Evolutionary conservation across 371 early-diverging fungal species (phyloP), one percentile per base, ranked within the genome.

Genomic region (Syncephalis plumigaleata): DNA sequence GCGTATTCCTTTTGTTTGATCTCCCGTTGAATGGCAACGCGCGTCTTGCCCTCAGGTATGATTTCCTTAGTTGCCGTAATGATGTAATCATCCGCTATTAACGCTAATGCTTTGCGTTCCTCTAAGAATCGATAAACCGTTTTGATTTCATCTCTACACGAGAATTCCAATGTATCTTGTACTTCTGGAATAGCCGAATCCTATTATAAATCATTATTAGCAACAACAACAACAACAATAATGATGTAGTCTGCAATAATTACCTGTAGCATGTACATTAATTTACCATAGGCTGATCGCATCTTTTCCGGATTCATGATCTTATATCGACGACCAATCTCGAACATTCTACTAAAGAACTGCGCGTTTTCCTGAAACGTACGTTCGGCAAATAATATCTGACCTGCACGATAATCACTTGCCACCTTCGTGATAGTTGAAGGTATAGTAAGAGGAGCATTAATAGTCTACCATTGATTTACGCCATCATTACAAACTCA

Each of bases 271-370:
- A 95, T 54, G 58, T 89, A 93, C 70, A 95, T 80, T 26, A 96
- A 66, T 57, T 96, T 94, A 45, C 95, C 97, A 59, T 95, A 95
- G 9, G 86, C 81, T 26, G 71, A 66, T 36, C 93, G 71, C 94
- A 96, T 95, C 60, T 88, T 89, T 59, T 95, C 95, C 0, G 97
- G 97, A 51, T 94, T 96, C 90, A 90, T 89, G 54, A 95, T 88
- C 67, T 96, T 96, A 62, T 96, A 85, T 27, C 97, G 66, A 43
- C 97, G 77, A 15, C 97, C 97, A 48, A 96, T 76, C 63, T 96
- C 97, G 58, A 93, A 90, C n/a, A 91, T 75, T 38, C 62, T 69
- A 49, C 86, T 86, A 63, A 79, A 94, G 47, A 95, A 89, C 45
- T 77, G 81, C 42, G 73, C 82, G 53, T 93, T 94, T 26, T 88